A percentile compares a stretch with the other conserved stretches of the same genome.
Evolutionary conservation across 78 protist species (phyloP).

Genomic region (Chrysochromulina tobinii): DNA sequence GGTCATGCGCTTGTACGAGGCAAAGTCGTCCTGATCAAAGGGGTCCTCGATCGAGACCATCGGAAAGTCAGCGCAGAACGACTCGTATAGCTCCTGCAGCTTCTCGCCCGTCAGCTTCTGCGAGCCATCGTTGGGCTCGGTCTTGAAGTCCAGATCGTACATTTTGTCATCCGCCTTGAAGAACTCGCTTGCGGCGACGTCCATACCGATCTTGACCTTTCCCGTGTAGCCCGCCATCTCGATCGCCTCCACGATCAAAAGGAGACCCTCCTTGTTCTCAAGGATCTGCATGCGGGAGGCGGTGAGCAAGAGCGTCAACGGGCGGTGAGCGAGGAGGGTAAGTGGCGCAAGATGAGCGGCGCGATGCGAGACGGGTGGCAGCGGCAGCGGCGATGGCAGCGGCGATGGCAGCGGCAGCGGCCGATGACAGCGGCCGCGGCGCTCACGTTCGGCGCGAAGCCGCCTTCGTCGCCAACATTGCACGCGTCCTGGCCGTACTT

Average conservation of each 20-base stretch:
- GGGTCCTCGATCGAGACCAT: constrained; percentile 97
- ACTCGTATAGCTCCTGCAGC: constrained; percentile 66
- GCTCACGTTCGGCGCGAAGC: constrained; percentile 85
- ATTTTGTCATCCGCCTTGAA: constrained; percentile 66
- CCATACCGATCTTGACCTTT: constrained; percentile 87
- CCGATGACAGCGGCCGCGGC: neutral
- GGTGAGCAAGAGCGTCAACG: neutral
- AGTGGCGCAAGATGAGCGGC: constrained; percentile 59
- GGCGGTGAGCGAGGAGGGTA: too few relatives aligned
- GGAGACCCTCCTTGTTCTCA: constrained; percentile 92
- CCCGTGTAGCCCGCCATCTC: constrained; percentile 86
- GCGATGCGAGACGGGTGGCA: neutral
- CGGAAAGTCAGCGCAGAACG: constrained; percentile 20
- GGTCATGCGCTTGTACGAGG: neutral
- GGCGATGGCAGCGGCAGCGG: neutral
- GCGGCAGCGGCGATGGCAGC: neutral
- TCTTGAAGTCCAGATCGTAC: constrained; percentile 98
- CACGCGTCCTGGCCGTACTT: constrained; percentile 81
- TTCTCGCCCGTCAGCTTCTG: constrained; percentile 23
- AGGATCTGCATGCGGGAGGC: constrained; percentile 30
- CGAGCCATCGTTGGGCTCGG: constrained; percentile 3
- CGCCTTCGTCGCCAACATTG: constrained; percentile 99
- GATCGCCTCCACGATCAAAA: constrained; percentile 89
- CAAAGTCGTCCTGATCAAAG: constrained; percentile 98
- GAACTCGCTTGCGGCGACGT: constrained; percentile 98